Evolutionary conservation across 257 asterid species (phyloP), one percentile per base, ranked within the genome.

Genomic region (Osmanthus fragrans): DNA sequence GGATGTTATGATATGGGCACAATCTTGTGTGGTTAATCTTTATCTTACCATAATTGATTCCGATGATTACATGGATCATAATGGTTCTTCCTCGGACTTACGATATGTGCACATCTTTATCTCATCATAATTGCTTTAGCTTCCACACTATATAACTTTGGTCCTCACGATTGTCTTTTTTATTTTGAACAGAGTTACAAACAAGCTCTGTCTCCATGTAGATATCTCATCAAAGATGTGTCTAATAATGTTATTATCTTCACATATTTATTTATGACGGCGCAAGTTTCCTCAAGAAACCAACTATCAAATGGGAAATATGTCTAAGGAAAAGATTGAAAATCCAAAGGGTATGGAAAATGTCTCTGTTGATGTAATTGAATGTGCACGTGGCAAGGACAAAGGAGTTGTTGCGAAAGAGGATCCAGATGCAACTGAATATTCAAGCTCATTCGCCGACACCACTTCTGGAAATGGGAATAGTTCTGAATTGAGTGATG

Each of bases 381-480:
- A 84, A 65, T 76, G 85, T 68, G 86, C 89, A 70, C 83, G 87
- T 77, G 83, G 74, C 78, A 76, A 76, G 34, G 94, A 88, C 76
- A 73, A 80, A 76, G 87, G 70, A 77, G 73, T 87, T 71, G 86
- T 80, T 76, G 85, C 92, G 0, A 90, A 87, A 86, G 95, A 87
- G 58, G 96, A 94, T 82, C 95, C 94, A 0, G 96, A 94, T 71
- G 95, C 90, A 71, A 94, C 98, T 58, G 97, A 94, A 82, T 84
- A 92, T 87, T 90, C 98, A 45, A 94, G 98, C 80, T 94, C 98
- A 83, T 94, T 94, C 77, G 96, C 84, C 23, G 83, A 87, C 86
- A 86, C 95, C 39, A 67, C 79, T 78, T 91, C 97, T 37, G 89
- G 87, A 71, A 84, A 89, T 60, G 96, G 85, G 83, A 85, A 85